These are phyloP conservation scores for Triticum aestivum DNA, from an alignment of 176 grass and related monocot species.

Conservation along the genomic window DNA sequence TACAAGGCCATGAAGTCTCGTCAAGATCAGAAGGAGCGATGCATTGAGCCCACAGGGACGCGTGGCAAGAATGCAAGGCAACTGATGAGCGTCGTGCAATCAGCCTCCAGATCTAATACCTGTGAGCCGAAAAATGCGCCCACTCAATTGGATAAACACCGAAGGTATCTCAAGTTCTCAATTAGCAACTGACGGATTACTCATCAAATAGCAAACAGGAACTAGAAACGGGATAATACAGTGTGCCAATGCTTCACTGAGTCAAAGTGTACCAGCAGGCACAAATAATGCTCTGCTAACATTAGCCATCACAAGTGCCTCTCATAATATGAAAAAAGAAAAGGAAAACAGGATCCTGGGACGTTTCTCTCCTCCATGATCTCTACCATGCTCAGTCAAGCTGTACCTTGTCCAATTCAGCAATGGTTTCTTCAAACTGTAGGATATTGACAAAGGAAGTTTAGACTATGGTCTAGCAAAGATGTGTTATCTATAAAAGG, in stretches of 20 bases:
- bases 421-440: conserved; percentile 95
- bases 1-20: no score
- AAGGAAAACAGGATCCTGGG: neutral
- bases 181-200: neutral
- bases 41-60: no score
- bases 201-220: neutral
- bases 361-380: conserved; percentile 8
- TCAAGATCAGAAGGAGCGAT: no score
- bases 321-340: conserved; percentile 19
- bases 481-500: neutral
- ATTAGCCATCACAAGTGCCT: conserved; percentile 8
- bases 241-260: neutral
- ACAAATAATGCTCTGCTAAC: conserved; percentile 10
- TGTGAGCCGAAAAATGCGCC: neutral
- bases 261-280: conserved; percentile 7
- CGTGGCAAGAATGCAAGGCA: no score
- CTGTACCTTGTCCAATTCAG: conserved; percentile 80
- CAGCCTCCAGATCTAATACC: neutral
- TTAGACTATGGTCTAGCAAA: neutral
- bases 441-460: neutral
- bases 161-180: neutral
- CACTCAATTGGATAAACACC: neutral
- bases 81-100: no score
- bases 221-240: neutral
- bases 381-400: conserved; percentile 54